Base-by-base conservation (phyloP, 306 rosid species). In the Urtica urens region DNA sequence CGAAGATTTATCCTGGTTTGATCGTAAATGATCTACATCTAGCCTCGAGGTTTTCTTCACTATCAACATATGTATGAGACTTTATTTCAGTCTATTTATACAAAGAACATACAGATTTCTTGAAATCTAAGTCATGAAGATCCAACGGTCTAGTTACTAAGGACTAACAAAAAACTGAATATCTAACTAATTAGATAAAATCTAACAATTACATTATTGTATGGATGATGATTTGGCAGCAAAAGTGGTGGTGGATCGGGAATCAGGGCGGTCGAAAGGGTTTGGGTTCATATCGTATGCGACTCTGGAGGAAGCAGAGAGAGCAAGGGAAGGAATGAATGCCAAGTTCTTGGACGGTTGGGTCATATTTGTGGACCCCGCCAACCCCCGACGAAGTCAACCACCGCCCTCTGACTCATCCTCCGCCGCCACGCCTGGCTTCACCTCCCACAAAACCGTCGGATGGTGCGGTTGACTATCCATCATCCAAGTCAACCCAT, bases 321-420 rank as follows among this genome's bases (percentile, higher is more conserved):
- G 73, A 65, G 97, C 95, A 1, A 72, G 70, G 55, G 77, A 78
- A 52, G 93, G 65, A 66, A 81, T 81, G 86, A 77, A 90, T 55
- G 95, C 93, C n/a, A 90, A 84, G 67, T 78, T 78, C 69, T 64
- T 90, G 65, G 97, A 90, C 64, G 97, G 95, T 18, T 90, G 97
- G 95, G 93, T 84, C 64, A 88, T 88, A 55, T 88, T 88, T 52
- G 95, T 84, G 26, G 97, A 84, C 58, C 95, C 97, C 40, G 97
- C 95, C 53, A 90, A 81, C 24, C 90, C 84, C 92, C 93, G 58
- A 61, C 94, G 68, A 57, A 71, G 54, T 30, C 96, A 74, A 46
- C 64, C 4, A 4, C 4, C 33, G 33, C 10, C 33, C 6, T 28
- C 33, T 28, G 10, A 14, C 15, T 35, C 40, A 3, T 3, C 76